phyloP scores from a whole-genome alignment of 495 filamentous ascomycete species.

The Podospora comata region DNA sequence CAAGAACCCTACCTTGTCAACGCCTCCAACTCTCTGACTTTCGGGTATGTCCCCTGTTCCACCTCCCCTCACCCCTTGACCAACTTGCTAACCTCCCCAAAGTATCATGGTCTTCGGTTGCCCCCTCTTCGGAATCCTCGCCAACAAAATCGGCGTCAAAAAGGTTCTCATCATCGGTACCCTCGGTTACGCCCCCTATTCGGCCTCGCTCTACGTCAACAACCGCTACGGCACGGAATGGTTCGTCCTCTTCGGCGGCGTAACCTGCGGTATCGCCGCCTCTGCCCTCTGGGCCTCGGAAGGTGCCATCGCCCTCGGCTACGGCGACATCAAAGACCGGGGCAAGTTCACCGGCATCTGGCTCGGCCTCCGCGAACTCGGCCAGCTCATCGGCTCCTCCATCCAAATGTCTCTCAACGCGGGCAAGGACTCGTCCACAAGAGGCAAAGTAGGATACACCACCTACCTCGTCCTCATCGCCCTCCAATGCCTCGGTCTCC shows the following conservation, averaged over 20 bases:
- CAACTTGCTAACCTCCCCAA: neutral
- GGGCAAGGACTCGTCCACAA: constrained; percentile 31
- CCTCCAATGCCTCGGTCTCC: constrained; percentile 51
- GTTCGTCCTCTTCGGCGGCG: constrained; percentile 56
- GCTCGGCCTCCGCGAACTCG: constrained; percentile 56
- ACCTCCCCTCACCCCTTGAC: neutral
- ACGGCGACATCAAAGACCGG: constrained; percentile 51
- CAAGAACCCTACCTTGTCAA: constrained; percentile 56
- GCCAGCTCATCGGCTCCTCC: constrained; percentile 54
- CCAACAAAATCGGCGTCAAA: constrained; percentile 53
- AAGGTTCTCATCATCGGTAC: constrained; percentile 54
- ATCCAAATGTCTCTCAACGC: constrained; percentile 56
- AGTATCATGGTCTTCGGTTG: constrained; percentile 56
- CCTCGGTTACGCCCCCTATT: constrained; percentile 55
- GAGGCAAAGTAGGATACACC: constrained; percentile 53
- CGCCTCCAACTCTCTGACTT: constrained; percentile 57
- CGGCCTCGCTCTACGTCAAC: constrained; percentile 56
- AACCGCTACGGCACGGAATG: constrained; percentile 56
- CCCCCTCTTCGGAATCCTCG: constrained; percentile 49
- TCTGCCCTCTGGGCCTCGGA: constrained; percentile 58
- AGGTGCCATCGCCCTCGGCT: constrained; percentile 56
- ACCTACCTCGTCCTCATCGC: constrained; percentile 56
- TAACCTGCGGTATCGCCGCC: constrained; percentile 54
- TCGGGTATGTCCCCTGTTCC: constrained; percentile 26
- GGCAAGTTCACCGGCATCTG: constrained; percentile 58